phyloP scores from a whole-genome alignment of 1,284 basidiomycete species.

The Ustilago nuda region DNA sequence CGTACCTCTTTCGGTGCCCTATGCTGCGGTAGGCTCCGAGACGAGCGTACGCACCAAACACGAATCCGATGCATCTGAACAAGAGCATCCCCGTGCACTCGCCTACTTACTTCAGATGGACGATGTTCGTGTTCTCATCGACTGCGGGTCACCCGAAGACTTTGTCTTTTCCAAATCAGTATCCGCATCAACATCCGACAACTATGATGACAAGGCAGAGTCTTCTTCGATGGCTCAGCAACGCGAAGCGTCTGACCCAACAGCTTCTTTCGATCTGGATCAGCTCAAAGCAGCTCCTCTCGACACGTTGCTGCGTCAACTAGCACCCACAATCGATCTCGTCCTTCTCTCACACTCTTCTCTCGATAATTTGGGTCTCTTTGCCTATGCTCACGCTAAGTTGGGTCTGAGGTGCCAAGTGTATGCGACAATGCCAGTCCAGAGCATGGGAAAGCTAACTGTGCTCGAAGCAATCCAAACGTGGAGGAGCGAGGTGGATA shows the following conservation, averaged over 20 bases:
- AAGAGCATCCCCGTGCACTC: slow-evolving; percentile 62
- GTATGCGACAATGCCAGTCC: slow-evolving; percentile 95
- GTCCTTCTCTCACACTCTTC: slow-evolving; percentile 94
- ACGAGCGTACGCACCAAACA: slow-evolving; percentile 39
- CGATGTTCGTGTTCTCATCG: slow-evolving; percentile 90
- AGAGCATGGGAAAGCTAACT: slow-evolving; percentile 93
- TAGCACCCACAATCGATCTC: slow-evolving; percentile 81
- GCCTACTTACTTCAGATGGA: slow-evolving; percentile 90
- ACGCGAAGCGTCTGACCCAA: slow-evolving; percentile 14
- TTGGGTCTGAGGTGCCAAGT: slow-evolving; percentile 90
- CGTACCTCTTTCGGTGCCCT: slow-evolving; percentile 59
- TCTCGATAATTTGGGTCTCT: slow-evolving; percentile 86
- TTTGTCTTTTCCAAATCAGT: slow-evolving; percentile 47
- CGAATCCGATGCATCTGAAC: slow-evolving; percentile 28
- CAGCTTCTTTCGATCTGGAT: slow-evolving; percentile 26
- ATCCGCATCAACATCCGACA: background rate
- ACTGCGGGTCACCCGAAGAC: slow-evolving; percentile 77
- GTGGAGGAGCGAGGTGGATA: slow-evolving; percentile 64
- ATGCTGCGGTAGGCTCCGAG: slow-evolving; percentile 28
- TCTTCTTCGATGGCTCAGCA: slow-evolving; percentile 50
- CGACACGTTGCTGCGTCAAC: slow-evolving; percentile 46
- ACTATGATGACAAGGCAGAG: slow-evolving; percentile 21
- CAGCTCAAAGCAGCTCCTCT: slow-evolving; percentile 43
- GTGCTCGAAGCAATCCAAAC: slow-evolving; percentile 59
- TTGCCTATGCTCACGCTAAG: slow-evolving; percentile 86